phyloP scores from a whole-genome alignment of 345 rosid genomes.

The Gossypium arboreum region DNA sequence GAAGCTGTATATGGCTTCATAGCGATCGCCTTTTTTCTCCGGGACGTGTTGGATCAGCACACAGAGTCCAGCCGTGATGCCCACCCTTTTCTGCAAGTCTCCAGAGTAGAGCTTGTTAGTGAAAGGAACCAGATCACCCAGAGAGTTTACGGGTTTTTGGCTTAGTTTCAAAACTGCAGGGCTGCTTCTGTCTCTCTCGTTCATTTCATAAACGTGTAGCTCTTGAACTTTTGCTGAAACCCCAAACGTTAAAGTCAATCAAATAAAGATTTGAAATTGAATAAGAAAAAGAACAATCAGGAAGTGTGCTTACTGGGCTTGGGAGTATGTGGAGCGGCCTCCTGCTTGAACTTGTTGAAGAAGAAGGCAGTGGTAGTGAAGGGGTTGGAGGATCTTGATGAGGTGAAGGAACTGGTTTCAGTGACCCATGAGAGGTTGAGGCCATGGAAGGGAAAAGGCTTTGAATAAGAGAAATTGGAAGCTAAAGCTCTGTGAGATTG shows the following conservation, averaged over 20 bases:
- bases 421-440: background rate
- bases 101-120: constrained; percentile 81
- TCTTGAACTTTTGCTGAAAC: constrained; percentile 61
- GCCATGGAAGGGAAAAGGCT: background rate
- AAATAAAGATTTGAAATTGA: background rate
- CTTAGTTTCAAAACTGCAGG: constrained; percentile 73
- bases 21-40: constrained; percentile 67
- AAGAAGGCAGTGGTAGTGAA: constrained; percentile 6
- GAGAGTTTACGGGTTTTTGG: constrained; percentile 62
- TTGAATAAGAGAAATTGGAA: background rate
- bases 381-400: background rate
- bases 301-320: background rate
- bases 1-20: constrained; percentile 79
- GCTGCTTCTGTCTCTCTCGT: constrained; percentile 86
- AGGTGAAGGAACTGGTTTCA: background rate
- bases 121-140: constrained; percentile 89
- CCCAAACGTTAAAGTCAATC: background rate
- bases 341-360: background rate
- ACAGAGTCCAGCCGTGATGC: constrained; percentile 83
- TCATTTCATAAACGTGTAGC: constrained; percentile 70
- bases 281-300: background rate
- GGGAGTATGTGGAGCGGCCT: background rate
- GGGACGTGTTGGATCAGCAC: constrained; percentile 65
- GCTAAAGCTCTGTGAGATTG: background rate
- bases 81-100: constrained; percentile 67